These are phyloP conservation scores for Colletotrichum sp. DNA, from an alignment of 2,329 filamentous ascomycete genomes.

Conservation along the genomic window DNA sequence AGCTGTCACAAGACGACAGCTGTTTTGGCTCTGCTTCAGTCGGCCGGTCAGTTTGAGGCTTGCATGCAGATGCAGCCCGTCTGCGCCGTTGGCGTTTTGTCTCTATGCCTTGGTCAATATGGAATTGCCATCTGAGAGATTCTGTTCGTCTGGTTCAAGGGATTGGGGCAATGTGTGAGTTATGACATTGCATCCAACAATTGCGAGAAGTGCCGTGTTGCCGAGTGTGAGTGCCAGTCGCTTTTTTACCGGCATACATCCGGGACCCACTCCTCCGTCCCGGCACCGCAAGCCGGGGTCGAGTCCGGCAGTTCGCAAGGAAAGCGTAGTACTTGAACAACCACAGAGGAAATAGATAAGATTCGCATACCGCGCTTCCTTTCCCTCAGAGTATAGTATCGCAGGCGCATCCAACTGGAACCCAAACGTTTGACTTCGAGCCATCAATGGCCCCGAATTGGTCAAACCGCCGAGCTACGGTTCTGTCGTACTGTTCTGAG, in stretches of 20 bases:
- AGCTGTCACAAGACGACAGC: neutral
- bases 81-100: neutral
- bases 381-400: too few relatives aligned
- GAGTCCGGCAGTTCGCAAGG: neutral
- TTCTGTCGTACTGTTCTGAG: too few relatives aligned
- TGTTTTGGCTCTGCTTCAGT: neutral
- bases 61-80: neutral
- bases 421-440: too few relatives aligned
- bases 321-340: neutral
- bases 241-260: neutral
- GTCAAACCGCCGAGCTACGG: too few relatives aligned
- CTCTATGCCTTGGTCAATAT: neutral
- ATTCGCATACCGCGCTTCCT: neutral
- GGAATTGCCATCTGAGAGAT: accelerated
- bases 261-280: neutral
- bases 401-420: too few relatives aligned
- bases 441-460: too few relatives aligned
- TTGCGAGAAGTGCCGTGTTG: neutral
- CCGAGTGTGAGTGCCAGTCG: neutral
- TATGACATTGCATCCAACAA: neutral
- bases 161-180: neutral
- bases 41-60: neutral
- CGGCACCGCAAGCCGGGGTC: neutral
- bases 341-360: too few relatives aligned
- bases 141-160: neutral